A percentile compares a stretch with the other conserved stretches of the same genome.
Conservation (phyloP, 2,329 filamentous ascomycete species). For the Phaeosphaeriaceae sp. region DNA sequence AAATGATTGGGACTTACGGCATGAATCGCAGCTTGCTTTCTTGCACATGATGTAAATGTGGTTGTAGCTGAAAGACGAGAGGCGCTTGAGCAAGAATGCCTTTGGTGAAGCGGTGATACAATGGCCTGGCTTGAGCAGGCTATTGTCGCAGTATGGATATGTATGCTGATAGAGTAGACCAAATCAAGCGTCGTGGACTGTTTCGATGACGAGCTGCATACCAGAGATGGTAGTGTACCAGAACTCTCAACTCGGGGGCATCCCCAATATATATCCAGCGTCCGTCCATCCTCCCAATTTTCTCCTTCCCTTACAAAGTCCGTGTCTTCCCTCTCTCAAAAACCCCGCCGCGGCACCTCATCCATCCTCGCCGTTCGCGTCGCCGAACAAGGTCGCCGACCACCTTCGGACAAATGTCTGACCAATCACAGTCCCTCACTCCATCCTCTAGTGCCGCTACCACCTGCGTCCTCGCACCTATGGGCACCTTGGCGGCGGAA, state of each 20-base stretch:
- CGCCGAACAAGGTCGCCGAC: slow-evolving; percentile 27
- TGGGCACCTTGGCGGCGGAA: slow-evolving; percentile 13
- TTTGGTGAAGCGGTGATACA: not conserved
- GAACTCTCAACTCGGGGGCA: not conserved
- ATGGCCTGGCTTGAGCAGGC: not conserved
- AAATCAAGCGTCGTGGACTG: not conserved
- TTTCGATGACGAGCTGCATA: not conserved
- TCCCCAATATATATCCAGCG: not conserved
- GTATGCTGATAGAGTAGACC: not conserved
- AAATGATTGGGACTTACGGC: slow-evolving; percentile 59
- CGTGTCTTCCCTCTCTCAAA: not conserved
- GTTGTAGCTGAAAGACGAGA: not conserved
- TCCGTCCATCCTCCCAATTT: not conserved
- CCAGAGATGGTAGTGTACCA: not conserved
- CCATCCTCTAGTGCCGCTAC: slow-evolving; percentile 4
- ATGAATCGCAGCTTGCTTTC: slow-evolving; percentile 67
- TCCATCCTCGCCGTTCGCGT: slow-evolving; percentile 5
- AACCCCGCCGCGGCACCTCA: not conserved
- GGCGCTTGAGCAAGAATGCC: not conserved
- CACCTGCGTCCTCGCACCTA: slow-evolving; percentile 1
- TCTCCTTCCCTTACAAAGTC: not conserved
- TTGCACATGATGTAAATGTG: slow-evolving; percentile 64
- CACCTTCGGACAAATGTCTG: slow-evolving; percentile 15
- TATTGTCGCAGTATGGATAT: not conserved
- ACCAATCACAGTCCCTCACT: slow-evolving; percentile 12